Conservation (phyloP, 495 filamentous ascomycete genomes). For the Friedmanniomyces simplex region DNA sequence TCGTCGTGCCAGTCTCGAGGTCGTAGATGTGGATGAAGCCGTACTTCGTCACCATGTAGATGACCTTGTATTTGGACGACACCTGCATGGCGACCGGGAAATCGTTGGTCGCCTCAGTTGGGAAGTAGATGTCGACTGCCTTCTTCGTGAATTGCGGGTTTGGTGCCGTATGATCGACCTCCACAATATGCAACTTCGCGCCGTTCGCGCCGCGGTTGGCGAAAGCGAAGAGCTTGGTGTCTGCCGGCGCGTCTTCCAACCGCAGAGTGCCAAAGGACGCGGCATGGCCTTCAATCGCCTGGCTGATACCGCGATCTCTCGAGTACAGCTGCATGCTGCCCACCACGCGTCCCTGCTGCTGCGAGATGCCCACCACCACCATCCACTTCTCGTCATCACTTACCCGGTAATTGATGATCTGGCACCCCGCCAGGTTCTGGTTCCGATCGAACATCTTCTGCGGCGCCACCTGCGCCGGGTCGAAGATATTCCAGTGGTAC, state of each 20-base stretch:
- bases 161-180: slow-evolving; percentile 83
- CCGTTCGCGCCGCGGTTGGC: slow-evolving; percentile 77
- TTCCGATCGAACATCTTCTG: slow-evolving; percentile 90
- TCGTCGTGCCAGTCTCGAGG: slow-evolving; percentile 88
- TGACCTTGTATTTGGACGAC: slow-evolving; percentile 85
- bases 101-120: slow-evolving; percentile 83
- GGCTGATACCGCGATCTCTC: slow-evolving; percentile 87
- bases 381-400: slow-evolving; percentile 97
- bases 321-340: slow-evolving; percentile 97
- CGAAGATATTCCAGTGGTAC: slow-evolving; percentile 96
- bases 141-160: slow-evolving; percentile 89
- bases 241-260: slow-evolving; percentile 75
- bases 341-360: slow-evolving; percentile 83
- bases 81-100: slow-evolving; percentile 99
- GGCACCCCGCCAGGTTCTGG: slow-evolving; percentile 75
- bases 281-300: slow-evolving; percentile 95
- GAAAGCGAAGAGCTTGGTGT: slow-evolving; percentile 94
- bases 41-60: slow-evolving; percentile 97
- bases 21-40: slow-evolving; percentile 99
- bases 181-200: slow-evolving; percentile 95
- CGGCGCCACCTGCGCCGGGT: slow-evolving; percentile 61
- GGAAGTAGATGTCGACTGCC: slow-evolving; percentile 95
- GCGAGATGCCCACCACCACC: slow-evolving; percentile 91
- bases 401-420: slow-evolving; percentile 99
- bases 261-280: slow-evolving; percentile 86